A percentile compares a stretch with the other conserved stretches of the same genome.
phyloP scores from a whole-genome alignment of 306 rosid genomes.

The Adenanthera pavonina region DNA sequence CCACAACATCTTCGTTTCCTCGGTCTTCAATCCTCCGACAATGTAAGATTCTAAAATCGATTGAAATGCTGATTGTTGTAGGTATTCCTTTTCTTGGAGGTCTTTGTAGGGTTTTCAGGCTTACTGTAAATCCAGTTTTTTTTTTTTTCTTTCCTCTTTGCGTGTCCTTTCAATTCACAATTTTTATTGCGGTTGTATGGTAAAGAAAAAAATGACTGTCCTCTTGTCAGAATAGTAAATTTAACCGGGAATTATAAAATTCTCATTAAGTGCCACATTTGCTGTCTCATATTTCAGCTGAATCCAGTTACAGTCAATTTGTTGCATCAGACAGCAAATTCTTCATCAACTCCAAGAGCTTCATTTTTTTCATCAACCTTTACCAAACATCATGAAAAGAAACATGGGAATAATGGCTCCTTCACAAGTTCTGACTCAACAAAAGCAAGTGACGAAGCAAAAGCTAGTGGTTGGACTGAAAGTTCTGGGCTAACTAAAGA shows the following conservation, averaged over 20 bases:
- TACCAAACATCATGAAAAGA: conserved; percentile 56
- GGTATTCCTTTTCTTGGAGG: no score
- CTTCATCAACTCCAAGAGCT: conserved; percentile 48
- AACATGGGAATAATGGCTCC: conserved; percentile 24
- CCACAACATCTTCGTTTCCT: no score
- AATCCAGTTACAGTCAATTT: conserved; percentile 51
- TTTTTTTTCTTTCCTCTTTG: no score
- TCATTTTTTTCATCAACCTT: conserved; percentile 66
- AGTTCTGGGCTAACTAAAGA: conserved; percentile 47
- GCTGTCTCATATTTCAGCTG: conserved; percentile 46
- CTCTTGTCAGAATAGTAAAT: background rate
- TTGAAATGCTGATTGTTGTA: no score
- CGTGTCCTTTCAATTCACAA: no score
- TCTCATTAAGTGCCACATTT: conserved; percentile 25
- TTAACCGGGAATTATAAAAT: background rate
- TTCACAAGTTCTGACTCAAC: conserved; percentile 35
- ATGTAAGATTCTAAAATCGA: no score
- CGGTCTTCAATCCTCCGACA: no score
- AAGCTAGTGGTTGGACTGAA: conserved; percentile 17
- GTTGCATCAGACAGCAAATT: conserved; percentile 41
- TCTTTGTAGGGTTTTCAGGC: no score
- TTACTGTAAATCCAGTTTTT: no score
- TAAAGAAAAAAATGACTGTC: no score
- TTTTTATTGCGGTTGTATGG: no score
- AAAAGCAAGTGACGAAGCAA: conserved; percentile 2